These are phyloP conservation scores for Tardiomyces depauwii DNA, from an alignment of 1,139 yeast genomes.

Conservation along the genomic window DNA sequence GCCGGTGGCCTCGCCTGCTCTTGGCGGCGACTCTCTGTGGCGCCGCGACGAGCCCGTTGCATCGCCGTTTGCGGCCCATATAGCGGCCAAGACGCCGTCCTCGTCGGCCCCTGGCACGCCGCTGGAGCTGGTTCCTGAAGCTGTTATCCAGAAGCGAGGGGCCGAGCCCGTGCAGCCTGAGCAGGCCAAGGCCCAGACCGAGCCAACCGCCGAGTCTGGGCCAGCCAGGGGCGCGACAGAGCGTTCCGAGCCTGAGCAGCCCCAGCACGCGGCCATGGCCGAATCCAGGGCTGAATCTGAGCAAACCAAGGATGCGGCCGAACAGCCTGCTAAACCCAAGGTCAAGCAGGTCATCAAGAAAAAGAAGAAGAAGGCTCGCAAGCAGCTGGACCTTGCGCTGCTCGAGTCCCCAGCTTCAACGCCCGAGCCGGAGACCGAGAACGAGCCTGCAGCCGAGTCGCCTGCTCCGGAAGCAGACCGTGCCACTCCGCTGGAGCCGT, in stretches of 20 bases:
- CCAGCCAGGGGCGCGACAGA: no score
- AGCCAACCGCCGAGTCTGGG: neutral
- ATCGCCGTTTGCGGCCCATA: neutral
- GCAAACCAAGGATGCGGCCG: neutral
- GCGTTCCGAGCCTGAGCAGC: no score
- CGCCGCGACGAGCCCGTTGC: neutral
- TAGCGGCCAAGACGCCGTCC: neutral
- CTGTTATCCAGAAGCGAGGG: neutral
- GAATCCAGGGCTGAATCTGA: no score
- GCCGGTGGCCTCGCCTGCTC: neutral
- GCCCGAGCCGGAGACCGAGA: neutral
- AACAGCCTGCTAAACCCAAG: neutral
- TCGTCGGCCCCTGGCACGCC: neutral
- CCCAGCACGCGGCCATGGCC: no score
- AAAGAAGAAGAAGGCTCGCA: neutral
- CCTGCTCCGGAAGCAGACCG: slow-evolving; percentile 1
- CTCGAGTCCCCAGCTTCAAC: neutral
- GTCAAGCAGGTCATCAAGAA: neutral
- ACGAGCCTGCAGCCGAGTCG: neutral
- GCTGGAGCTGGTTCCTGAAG: neutral
- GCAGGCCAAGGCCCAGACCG: neutral
- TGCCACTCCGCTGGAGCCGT: slow-evolving; percentile 8
- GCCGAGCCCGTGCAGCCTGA: neutral
- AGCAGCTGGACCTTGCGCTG: neutral
- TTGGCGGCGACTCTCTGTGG: neutral